These are phyloP conservation scores for Chamaecrista fasciculata DNA, from an alignment of 306 rosid genomes.

Conservation along the genomic window DNA sequence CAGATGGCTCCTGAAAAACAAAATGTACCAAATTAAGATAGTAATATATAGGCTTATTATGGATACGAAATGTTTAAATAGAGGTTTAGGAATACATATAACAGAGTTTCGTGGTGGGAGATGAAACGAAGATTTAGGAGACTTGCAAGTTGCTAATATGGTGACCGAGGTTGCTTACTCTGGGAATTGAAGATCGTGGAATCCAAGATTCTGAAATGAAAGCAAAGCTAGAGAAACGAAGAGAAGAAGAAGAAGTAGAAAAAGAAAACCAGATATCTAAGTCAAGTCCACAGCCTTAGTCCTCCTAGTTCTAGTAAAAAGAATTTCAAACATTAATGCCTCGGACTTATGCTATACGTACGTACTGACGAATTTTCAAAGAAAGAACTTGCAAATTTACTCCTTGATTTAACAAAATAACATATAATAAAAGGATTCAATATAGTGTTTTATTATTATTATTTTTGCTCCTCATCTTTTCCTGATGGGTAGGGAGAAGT, in stretches of 20 bases:
- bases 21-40: background rate
- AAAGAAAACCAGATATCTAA: background rate
- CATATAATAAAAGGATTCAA: background rate
- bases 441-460: no score
- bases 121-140: background rate
- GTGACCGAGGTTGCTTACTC: slow-evolving; percentile 10
- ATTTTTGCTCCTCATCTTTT: no score
- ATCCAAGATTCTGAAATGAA: background rate
- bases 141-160: background rate
- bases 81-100: no score
- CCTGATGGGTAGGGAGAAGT: no score
- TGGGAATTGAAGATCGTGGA: slow-evolving; percentile 3
- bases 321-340: no score
- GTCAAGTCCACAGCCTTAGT: background rate
- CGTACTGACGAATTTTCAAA: background rate
- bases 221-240: background rate
- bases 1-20: background rate
- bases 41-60: background rate
- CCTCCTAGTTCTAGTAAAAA: no score
- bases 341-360: background rate
- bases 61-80: no score
- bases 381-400: background rate
- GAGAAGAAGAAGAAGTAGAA: background rate
- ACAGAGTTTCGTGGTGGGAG: background rate
- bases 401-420: background rate